Evolutionary conservation across 2,329 filamentous ascomycete species (phyloP).

Genomic region (Trichophyton benhamiae): DNA sequence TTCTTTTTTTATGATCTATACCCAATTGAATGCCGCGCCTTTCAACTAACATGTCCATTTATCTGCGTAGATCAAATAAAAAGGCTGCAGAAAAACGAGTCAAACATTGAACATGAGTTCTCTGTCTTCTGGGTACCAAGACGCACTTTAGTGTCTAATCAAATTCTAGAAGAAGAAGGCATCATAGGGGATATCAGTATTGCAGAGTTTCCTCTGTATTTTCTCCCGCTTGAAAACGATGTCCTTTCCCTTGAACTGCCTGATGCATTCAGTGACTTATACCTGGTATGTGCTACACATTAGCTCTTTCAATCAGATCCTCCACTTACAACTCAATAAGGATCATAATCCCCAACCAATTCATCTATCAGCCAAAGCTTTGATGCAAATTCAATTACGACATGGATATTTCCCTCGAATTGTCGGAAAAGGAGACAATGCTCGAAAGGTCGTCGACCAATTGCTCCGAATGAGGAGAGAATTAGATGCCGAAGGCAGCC

Average conservation of each 20-base stretch:
- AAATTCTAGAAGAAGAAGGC: constrained; percentile 81
- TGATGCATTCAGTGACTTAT: constrained; percentile 74
- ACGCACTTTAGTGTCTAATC: constrained; percentile 80
- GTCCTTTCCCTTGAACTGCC: constrained; percentile 82
- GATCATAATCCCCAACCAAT: constrained; percentile 84
- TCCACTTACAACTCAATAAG: constrained; percentile 26
- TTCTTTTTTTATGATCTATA: neutral
- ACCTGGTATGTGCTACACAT: constrained; percentile 44
- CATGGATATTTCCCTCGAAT: constrained; percentile 91
- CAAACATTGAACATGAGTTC: constrained; percentile 85
- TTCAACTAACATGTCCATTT: constrained; percentile 42
- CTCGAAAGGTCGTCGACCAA: constrained; percentile 74
- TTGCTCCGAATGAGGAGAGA: constrained; percentile 87
- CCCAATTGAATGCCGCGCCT: constrained; percentile 38
- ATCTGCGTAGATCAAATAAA: constrained; percentile 69
- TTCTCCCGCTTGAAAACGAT: constrained; percentile 84
- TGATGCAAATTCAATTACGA: constrained; percentile 87
- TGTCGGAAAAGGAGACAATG: constrained; percentile 90
- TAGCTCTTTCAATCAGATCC: neutral
- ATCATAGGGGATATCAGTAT: constrained; percentile 88
- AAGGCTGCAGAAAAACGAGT: constrained; percentile 65
- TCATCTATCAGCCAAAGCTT: constrained; percentile 74
- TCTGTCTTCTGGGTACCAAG: constrained; percentile 93
- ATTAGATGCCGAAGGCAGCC: constrained; percentile 61
- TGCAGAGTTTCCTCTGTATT: constrained; percentile 73